phyloP scores from a whole-genome alignment of 169 alveolate genomes.

The Plasmodium inui region DNA sequence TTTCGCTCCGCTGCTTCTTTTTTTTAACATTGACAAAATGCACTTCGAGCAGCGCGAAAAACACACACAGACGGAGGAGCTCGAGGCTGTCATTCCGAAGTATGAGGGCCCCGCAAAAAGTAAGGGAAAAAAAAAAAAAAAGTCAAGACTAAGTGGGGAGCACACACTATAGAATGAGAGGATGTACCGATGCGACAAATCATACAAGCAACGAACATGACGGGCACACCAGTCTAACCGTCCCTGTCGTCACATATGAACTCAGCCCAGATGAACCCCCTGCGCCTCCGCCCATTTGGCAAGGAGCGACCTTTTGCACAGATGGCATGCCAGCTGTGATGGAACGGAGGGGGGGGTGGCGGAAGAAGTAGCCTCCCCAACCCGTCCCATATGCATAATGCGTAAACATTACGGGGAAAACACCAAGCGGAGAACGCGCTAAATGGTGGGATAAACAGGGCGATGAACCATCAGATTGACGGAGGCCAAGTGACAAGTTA shows the following conservation, averaged over 20 bases:
- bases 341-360: background rate
- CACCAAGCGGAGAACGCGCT: background rate
- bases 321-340: background rate
- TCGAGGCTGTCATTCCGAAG: background rate
- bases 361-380: background rate
- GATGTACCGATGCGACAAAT: background rate
- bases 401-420: background rate
- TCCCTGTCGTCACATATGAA: background rate
- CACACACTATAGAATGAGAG: background rate
- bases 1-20: background rate
- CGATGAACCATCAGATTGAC: background rate
- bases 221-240: background rate
- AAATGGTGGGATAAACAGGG: background rate
- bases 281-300: background rate
- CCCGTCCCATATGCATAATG: background rate
- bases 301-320: background rate
- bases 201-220: background rate
- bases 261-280: background rate
- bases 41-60: background rate
- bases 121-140: background rate
- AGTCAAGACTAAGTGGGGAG: background rate
- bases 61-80: slow-evolving; percentile 24
- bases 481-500: background rate
- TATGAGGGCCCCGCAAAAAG: background rate
- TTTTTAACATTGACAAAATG: slow-evolving; percentile 22